Evolutionary conservation across 2,329 filamentous ascomycete species (phyloP), one percentile per base, ranked within the genome.

Genomic region (Pseudocercospora fuligena): DNA sequence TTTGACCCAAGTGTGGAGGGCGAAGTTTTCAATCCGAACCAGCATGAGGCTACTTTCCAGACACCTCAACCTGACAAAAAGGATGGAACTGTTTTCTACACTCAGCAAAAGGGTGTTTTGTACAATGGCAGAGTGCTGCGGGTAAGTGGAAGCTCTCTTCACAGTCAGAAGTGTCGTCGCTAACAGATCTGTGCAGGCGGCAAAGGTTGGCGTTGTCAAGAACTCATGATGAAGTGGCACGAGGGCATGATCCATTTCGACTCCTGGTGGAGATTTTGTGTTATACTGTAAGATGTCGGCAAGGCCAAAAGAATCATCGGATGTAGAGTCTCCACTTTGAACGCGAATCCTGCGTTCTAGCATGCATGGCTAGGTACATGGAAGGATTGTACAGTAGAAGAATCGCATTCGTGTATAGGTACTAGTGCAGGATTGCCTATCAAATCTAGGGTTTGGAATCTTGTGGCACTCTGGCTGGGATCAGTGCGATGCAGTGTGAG

Each of bases 1-100:
- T 92, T 97, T 79, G 89, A 94, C 78, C 94, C 95, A 19, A 81
- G 79, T 64, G 83, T 83, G 40, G 83, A 88, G 71, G 87, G 89
- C 74, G 90, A 95, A 79, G 93, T 92, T 82, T 99, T 99, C 85
- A 91, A 99, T 83, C 94, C 95, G 72, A 97, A 97, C 81, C 87
- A 92, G 81, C 95, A 98, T 80, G 95, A 99, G 85, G 95, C 95
- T 43, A 95, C 92, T 23, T 98, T 98, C 83, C 94, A 96, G 90
- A 89, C 92, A 9, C 92, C 93, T 51, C 88, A 93, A 83, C 87
- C 89, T 61, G 93, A 89, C 73, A 96, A 97, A 86, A 91, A 97
- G 80, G 89, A 98, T 76, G 93, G 92, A 74, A 91, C 89, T 64
- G 92, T 97, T 76, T 95, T 98, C 83, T 89, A 90, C 79, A 93